These are phyloP conservation scores for Akanthomyces lecanii DNA, from an alignment of 2,329 filamentous ascomycete species.

Conservation along the genomic window DNA sequence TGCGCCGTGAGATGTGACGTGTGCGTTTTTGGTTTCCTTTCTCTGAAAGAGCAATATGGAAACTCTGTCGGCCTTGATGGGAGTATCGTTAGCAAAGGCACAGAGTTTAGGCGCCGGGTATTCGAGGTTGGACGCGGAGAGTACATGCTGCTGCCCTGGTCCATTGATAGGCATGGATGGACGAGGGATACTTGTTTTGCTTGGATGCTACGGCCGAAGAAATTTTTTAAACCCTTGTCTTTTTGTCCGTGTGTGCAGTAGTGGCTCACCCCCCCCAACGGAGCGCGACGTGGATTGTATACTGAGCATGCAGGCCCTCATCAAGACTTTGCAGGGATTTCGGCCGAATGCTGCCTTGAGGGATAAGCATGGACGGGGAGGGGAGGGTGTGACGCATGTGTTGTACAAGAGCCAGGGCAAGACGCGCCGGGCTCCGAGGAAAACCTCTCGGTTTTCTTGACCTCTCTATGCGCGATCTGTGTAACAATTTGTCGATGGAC, in stretches of 20 bases:
- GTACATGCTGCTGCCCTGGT: neutral
- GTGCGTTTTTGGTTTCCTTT: neutral
- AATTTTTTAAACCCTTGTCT: too few species aligned
- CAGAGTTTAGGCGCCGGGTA: neutral
- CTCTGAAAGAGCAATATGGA: too few species aligned
- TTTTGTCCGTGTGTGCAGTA: neutral
- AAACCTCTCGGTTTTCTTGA: too few species aligned
- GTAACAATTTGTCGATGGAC: neutral
- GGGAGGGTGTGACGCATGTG: neutral
- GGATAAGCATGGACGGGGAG: too few species aligned
- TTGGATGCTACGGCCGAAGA: neutral
- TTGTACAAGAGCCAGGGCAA: slow-evolving; percentile 1
- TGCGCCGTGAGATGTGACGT: slow-evolving; percentile 10
- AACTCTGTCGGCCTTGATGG: too few species aligned
- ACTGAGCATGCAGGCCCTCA: neutral
- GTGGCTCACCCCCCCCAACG: neutral
- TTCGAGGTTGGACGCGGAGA: slow-evolving; percentile 3
- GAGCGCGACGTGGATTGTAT: neutral
- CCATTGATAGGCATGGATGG: neutral
- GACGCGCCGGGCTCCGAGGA: too few species aligned
- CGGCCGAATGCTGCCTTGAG: too few species aligned
- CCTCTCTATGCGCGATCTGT: neutral
- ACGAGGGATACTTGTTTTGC: neutral
- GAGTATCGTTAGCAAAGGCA: too few species aligned
- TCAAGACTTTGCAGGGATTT: neutral